These are phyloP conservation scores for Alternaria tenuissima DNA, from an alignment of 2,329 filamentous ascomycete genomes.

Conservation along the genomic window DNA sequence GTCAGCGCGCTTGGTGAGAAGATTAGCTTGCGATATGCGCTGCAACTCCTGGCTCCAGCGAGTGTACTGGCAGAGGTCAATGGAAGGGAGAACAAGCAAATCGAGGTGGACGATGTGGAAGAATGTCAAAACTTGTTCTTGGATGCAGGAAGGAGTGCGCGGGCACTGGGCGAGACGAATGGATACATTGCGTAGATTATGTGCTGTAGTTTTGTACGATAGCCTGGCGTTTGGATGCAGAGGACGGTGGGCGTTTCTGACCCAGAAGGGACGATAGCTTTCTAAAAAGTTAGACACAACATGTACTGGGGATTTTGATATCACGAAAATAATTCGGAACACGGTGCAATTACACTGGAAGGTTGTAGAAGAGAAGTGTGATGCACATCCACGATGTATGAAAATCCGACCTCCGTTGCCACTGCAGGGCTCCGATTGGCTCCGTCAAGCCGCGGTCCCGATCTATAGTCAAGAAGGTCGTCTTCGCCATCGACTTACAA, in stretches of 20 bases:
- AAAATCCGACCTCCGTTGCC: conserved; percentile 25
- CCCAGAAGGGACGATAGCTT: conserved; percentile 8
- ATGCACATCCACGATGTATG: not conserved
- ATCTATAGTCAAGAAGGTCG: conserved; percentile 12
- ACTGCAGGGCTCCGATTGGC: conserved; percentile 34
- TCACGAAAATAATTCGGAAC: conserved; percentile 7
- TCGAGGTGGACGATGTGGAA: conserved; percentile 64
- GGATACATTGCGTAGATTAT: conserved; percentile 46
- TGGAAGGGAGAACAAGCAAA: conserved; percentile 56
- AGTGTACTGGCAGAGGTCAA: conserved; percentile 86
- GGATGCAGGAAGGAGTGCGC: conserved; percentile 59
- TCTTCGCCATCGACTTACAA: conserved; percentile 1
- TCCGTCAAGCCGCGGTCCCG: conserved; percentile 18
- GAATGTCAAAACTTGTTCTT: conserved; percentile 58
- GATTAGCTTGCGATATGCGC: conserved; percentile 89
- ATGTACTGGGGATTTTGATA: conserved; percentile 13
- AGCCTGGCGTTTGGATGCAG: conserved; percentile 22
- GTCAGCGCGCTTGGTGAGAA: conserved; percentile 86
- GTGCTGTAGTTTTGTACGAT: conserved; percentile 21
- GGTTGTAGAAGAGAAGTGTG: not conserved
- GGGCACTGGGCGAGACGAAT: conserved; percentile 35
- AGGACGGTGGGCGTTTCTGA: conserved; percentile 16
- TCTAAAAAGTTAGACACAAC: conserved; percentile 17
- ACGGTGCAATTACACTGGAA: not conserved
- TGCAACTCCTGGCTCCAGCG: conserved; percentile 88